These are phyloP conservation scores for Quercus parvula DNA, from an alignment of 306 rosid species.

Conservation along the genomic window DNA sequence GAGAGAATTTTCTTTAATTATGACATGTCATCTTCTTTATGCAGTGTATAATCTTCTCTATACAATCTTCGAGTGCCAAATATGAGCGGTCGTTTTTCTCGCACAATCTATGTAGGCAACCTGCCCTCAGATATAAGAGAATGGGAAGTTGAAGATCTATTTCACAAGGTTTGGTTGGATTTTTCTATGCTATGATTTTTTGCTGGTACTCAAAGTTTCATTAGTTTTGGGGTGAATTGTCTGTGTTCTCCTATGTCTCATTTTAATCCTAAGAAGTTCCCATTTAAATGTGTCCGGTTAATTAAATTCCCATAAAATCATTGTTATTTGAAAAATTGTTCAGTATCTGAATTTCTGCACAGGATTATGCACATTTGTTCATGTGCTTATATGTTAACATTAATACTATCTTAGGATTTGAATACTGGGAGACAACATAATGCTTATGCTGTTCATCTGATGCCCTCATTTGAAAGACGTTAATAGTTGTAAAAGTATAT, in stretches of 20 bases:
- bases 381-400: not conserved
- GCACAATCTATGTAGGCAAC: constrained; percentile 98
- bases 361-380: not conserved
- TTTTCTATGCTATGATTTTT: not conserved
- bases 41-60: constrained; percentile 36
- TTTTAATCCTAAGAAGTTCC: not conserved
- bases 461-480: not conserved
- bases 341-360: not conserved
- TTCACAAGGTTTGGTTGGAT: constrained; percentile 65
- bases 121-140: constrained; percentile 91
- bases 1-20: constrained; percentile 21
- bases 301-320: not conserved
- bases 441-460: not conserved
- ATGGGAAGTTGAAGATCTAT: constrained; percentile 85
- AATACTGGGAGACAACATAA: not conserved
- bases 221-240: not conserved
- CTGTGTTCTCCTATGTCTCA: not conserved
- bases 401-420: not conserved
- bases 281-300: not conserved
- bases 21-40: constrained; percentile 28
- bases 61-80: constrained; percentile 30
- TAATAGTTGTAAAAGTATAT: not conserved
- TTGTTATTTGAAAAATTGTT: not conserved
- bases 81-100: constrained; percentile 99
- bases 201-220: not conserved